phyloP scores from a whole-genome alignment of 257 asterid genomes.

The Solanum medicagineum region DNA sequence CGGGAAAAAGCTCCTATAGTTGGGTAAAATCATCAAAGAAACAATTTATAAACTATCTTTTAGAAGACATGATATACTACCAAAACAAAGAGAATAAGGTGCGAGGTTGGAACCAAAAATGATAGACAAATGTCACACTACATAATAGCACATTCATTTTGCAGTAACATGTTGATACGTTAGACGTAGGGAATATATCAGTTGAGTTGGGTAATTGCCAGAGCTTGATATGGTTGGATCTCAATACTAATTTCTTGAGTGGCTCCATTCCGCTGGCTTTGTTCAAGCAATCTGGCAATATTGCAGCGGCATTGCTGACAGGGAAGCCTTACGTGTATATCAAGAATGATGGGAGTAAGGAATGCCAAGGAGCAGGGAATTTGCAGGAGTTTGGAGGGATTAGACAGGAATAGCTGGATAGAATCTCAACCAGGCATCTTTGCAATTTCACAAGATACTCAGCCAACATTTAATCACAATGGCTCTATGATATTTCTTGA shows the following conservation, averaged over 20 bases:
- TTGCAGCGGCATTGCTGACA: conserved; percentile 44
- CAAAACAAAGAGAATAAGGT: too few relatives aligned
- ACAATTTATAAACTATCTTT: too few relatives aligned
- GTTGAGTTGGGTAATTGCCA: conserved; percentile 72
- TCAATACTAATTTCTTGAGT: conserved; percentile 51
- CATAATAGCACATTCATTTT: too few relatives aligned
- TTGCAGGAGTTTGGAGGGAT: conserved; percentile 93
- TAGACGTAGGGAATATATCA: conserved; percentile 44
- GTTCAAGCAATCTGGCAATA: conserved; percentile 78
- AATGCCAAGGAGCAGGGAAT: conserved; percentile 92
- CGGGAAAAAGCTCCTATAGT: too few relatives aligned
- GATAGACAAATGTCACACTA: too few relatives aligned
- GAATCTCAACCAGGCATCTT: conserved; percentile 62
- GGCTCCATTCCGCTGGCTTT: conserved; percentile 67
- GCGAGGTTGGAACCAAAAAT: too few relatives aligned
- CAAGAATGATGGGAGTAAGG: conserved; percentile 67
- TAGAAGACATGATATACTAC: too few relatives aligned
- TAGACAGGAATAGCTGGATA: conserved; percentile 44
- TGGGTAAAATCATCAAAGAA: too few relatives aligned
- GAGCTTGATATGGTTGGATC: conserved; percentile 91
- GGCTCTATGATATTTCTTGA: conserved; percentile 94
- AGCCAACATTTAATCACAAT: conserved; percentile 73
- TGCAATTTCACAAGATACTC: conserved; percentile 60
- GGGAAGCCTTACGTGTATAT: conserved; percentile 61
- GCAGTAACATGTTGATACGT: too few relatives aligned